Evolutionary conservation across 306 rosid species (phyloP).

Genomic region (Hippophae rhamnoides): DNA sequence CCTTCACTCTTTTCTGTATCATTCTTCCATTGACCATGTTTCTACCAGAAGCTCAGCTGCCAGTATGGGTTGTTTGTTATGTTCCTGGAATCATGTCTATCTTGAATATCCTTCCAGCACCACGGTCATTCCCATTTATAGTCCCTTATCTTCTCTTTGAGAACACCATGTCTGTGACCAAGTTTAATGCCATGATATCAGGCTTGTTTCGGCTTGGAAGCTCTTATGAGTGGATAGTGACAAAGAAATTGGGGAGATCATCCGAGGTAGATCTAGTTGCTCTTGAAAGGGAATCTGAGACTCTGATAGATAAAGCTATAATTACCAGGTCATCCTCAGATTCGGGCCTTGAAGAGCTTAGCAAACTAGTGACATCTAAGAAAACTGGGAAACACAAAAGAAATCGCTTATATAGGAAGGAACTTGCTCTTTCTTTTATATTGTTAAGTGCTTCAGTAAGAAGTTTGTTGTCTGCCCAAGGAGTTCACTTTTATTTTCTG

Average conservation of each 20-base stretch:
- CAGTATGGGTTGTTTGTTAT: slow-evolving; percentile 93
- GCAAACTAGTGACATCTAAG: slow-evolving; percentile 58
- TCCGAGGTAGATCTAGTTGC: slow-evolving; percentile 82
- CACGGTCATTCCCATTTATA: slow-evolving; percentile 76
- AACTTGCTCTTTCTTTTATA: slow-evolving; percentile 81
- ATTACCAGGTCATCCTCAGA: slow-evolving; percentile 82
- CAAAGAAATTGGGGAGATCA: slow-evolving; percentile 90
- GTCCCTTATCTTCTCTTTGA: slow-evolving; percentile 94
- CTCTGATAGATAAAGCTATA: slow-evolving; percentile 38
- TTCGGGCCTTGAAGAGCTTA: slow-evolving; percentile 72
- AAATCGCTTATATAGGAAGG: slow-evolving; percentile 86
- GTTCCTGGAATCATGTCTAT: slow-evolving; percentile 93
- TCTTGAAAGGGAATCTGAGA: slow-evolving; percentile 57
- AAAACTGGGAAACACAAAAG: slow-evolving; percentile 50
- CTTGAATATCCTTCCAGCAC: slow-evolving; percentile 77
- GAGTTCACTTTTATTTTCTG: slow-evolving; percentile 94
- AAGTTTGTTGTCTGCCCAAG: slow-evolving; percentile 94
- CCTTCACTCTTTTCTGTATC: slow-evolving; percentile 93
- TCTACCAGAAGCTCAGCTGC: slow-evolving; percentile 95
- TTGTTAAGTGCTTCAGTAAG: slow-evolving; percentile 78
- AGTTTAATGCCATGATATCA: slow-evolving; percentile 96
- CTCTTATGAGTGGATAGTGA: slow-evolving; percentile 95
- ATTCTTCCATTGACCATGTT: slow-evolving; percentile 98
- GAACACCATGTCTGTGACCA: slow-evolving; percentile 96
- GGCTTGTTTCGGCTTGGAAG: slow-evolving; percentile 86